A percentile compares a stretch with the other conserved stretches of the same genome.
Evolutionary conservation across 2,329 filamentous ascomycete genomes (phyloP).

Genomic region (Sporothrix inflata): DNA sequence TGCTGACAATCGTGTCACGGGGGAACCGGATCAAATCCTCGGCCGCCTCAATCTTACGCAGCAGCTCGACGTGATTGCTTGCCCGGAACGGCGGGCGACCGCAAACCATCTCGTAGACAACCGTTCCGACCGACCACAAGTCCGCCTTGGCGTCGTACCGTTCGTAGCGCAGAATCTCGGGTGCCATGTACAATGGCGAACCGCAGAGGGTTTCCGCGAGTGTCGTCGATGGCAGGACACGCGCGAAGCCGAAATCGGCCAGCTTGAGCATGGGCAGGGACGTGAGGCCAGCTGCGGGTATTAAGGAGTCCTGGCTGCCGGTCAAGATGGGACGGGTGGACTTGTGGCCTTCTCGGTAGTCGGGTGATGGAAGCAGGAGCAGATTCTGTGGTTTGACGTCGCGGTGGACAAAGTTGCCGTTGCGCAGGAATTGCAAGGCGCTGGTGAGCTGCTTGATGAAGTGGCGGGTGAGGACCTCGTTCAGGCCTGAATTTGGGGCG

Average conservation of each 20-base stretch:
- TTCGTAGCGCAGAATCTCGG: slow-evolving; percentile 94
- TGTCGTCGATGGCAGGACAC: slow-evolving; percentile 85
- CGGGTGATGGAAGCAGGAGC: slow-evolving; percentile 79
- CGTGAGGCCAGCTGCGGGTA: slow-evolving; percentile 76
- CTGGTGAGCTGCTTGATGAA: slow-evolving; percentile 95
- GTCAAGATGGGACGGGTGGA: slow-evolving; percentile 71
- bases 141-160: slow-evolving; percentile 97
- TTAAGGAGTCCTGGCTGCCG: slow-evolving; percentile 77
- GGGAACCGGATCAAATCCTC: slow-evolving; percentile 86
- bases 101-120: slow-evolving; percentile 92
- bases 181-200: slow-evolving; percentile 97
- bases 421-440: slow-evolving; percentile 84
- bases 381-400: slow-evolving; percentile 98
- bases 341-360: slow-evolving; percentile 65
- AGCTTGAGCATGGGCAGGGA: slow-evolving; percentile 96
- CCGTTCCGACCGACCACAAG: slow-evolving; percentile 95
- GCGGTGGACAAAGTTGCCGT: slow-evolving; percentile 87
- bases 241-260: slow-evolving; percentile 97
- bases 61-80: slow-evolving; percentile 89
- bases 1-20: slow-evolving; percentile 69
- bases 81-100: slow-evolving; percentile 90
- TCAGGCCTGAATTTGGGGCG: slow-evolving; percentile 77
- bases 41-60: slow-evolving; percentile 87
- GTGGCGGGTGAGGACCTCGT: slow-evolving; percentile 95
- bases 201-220: slow-evolving; percentile 95